A percentile compares a stretch with the other conserved stretches of the same genome.
These are phyloP conservation scores for Alternaria incomplexa DNA, from an alignment of 2,329 filamentous ascomycete genomes.

Conservation along the genomic window DNA sequence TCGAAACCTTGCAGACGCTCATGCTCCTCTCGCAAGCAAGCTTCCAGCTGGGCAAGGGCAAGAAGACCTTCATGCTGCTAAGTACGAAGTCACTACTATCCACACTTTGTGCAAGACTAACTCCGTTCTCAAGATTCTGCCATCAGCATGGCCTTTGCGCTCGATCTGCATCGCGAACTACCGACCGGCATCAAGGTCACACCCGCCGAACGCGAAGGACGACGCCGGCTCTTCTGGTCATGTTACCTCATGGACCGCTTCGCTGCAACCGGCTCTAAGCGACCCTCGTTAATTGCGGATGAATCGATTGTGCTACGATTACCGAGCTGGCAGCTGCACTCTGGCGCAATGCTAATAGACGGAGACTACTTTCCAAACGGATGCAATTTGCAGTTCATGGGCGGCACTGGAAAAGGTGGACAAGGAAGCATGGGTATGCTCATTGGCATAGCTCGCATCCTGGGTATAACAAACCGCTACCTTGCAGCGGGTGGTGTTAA, in stretches of 20 bases:
- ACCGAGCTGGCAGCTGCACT: constrained; percentile 73
- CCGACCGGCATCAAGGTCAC: constrained; percentile 67
- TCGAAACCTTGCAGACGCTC: constrained; percentile 77
- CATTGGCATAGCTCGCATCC: constrained; percentile 81
- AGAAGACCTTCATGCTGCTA: constrained; percentile 85
- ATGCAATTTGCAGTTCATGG: constrained; percentile 76
- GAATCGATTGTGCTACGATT: constrained; percentile 76
- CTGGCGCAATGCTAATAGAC: constrained; percentile 68
- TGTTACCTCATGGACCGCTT: constrained; percentile 90
- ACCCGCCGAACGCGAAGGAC: constrained; percentile 74
- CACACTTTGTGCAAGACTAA: constrained; percentile 20
- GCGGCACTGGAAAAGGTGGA: constrained; percentile 70
- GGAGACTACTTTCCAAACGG: constrained; percentile 82
- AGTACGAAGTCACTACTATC: constrained; percentile 57
- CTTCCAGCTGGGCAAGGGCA: constrained; percentile 78
- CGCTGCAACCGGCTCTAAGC: constrained; percentile 77
- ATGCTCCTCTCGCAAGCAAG: constrained; percentile 77
- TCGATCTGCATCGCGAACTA: constrained; percentile 80
- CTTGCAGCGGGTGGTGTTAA: constrained; percentile 85
- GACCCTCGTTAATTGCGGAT: constrained; percentile 80
- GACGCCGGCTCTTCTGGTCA: constrained; percentile 84
- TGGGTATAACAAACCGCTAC: constrained; percentile 84
- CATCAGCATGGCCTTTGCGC: constrained; percentile 81
- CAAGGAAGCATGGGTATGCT: constrained; percentile 81
- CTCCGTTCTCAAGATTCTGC: constrained; percentile 64